These are phyloP conservation scores for Entomortierella beljakovae DNA, from an alignment of 192 early-diverging fungal genomes.

Conservation along the genomic window DNA sequence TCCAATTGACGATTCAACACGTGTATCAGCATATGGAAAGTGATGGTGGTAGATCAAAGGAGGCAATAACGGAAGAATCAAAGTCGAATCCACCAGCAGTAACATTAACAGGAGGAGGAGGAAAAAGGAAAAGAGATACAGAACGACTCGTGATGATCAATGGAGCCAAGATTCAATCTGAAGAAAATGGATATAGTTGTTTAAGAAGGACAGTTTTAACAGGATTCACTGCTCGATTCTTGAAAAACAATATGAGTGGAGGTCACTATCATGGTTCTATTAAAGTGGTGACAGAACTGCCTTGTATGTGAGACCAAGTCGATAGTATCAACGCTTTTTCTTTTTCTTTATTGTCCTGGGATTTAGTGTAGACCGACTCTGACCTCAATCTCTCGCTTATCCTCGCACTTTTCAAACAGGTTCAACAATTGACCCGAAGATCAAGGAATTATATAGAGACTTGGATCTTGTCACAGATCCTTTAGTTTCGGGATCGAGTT, in stretches of 20 bases:
- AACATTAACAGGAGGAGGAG: no score
- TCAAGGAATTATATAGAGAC: conserved; percentile 14
- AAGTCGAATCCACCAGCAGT: background rate
- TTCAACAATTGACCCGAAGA: background rate
- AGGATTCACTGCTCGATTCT: conserved; percentile 20
- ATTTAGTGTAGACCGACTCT: background rate
- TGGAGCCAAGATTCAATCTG: conserved; percentile 14
- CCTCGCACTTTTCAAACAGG: background rate
- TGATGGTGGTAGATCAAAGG: background rate
- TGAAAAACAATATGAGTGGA: background rate
- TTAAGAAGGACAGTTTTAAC: conserved; percentile 17
- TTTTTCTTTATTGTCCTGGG: background rate
- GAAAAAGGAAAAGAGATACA: conserved; percentile 8
- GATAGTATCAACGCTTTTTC: no score
- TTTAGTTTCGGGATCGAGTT: background rate
- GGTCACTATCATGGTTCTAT: background rate
- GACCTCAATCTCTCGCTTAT: background rate
- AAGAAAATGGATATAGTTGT: conserved; percentile 24
- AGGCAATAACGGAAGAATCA: no score
- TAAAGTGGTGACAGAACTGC: conserved; percentile 4
- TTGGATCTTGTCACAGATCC: conserved; percentile 8
- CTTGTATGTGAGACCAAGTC: conserved; percentile 7
- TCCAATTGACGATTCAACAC: conserved; percentile 4
- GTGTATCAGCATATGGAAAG: background rate
- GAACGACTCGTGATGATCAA: conserved; percentile 18